phyloP scores from a whole-genome alignment of 2,329 filamentous ascomycete species.

The Trichoderma endophyticum region DNA sequence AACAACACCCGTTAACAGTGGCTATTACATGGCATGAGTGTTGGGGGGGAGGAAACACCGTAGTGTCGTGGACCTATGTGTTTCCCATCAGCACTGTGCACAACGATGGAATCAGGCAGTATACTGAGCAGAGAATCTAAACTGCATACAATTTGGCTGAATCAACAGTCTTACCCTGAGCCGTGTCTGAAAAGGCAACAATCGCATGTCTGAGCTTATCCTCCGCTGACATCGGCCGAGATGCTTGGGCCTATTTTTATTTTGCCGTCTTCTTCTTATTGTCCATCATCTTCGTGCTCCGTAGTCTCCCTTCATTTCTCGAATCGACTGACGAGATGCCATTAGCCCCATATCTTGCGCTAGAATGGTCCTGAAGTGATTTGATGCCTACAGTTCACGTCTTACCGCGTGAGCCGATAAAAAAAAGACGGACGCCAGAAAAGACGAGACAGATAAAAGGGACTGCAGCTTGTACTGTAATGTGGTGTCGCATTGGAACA shows the following conservation, averaged over 20 bases:
- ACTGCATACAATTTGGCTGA: neutral
- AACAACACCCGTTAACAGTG: neutral
- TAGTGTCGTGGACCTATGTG: neutral
- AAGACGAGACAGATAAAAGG: neutral
- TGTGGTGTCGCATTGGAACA: neutral
- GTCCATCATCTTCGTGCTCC: neutral
- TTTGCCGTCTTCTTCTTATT: neutral
- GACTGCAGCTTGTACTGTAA: neutral
- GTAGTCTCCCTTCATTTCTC: neutral
- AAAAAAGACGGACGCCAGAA: neutral
- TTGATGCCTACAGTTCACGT: neutral
- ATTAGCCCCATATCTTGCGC: neutral
- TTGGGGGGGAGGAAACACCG: neutral
- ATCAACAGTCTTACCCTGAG: neutral
- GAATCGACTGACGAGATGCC: neutral
- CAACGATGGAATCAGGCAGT: neutral
- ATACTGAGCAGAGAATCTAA: neutral
- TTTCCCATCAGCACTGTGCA: neutral
- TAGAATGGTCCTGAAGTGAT: neutral
- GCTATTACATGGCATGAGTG: neutral
- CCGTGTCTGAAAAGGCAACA: neutral
- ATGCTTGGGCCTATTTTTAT: neutral
- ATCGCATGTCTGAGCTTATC: neutral
- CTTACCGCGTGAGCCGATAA: constrained; percentile 13
- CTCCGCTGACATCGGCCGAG: neutral